Conservation (phyloP, 2,329 filamentous ascomycete genomes). For the Cladosporium austrohemisphaericum region DNA sequence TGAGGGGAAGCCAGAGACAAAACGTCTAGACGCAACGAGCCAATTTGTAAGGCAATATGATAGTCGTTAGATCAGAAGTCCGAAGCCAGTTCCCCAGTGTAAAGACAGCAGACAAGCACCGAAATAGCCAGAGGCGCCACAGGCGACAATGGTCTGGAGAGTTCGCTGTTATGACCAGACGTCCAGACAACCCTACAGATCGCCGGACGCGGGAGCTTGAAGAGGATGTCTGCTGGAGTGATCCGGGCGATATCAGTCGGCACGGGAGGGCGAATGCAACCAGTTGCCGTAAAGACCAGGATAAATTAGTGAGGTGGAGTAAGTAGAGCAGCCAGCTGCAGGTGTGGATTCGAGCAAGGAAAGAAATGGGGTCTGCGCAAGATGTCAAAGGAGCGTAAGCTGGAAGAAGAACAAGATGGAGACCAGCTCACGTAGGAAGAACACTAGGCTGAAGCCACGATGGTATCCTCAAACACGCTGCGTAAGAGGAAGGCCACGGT, state of each 20-base stretch:
- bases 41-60: too few relatives aligned
- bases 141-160: too few relatives aligned
- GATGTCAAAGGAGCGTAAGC: neutral
- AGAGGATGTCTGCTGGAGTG: too few relatives aligned
- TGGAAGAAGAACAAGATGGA: conserved; percentile 7
- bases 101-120: too few relatives aligned
- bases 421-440: conserved; percentile 4
- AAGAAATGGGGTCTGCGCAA: neutral
- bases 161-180: neutral
- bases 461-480: conserved; percentile 9
- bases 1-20: too few relatives aligned
- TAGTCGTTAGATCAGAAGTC: too few relatives aligned
- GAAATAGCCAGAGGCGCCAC: too few relatives aligned
- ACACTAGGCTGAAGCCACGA: neutral
- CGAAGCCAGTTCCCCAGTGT: too few relatives aligned
- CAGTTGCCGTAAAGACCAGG: conserved; percentile 1
- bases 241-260: too few relatives aligned
- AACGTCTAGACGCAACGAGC: too few relatives aligned
- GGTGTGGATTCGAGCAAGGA: conserved; percentile 6
- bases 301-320: conserved; percentile 13
- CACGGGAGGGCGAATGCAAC: too few relatives aligned
- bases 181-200: conserved; percentile 1
- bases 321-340: conserved; percentile 11
- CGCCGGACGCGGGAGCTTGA: too few relatives aligned
- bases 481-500: neutral